Conservation (phyloP, 306 rosid genomes). For the Vicia faba region DNA sequence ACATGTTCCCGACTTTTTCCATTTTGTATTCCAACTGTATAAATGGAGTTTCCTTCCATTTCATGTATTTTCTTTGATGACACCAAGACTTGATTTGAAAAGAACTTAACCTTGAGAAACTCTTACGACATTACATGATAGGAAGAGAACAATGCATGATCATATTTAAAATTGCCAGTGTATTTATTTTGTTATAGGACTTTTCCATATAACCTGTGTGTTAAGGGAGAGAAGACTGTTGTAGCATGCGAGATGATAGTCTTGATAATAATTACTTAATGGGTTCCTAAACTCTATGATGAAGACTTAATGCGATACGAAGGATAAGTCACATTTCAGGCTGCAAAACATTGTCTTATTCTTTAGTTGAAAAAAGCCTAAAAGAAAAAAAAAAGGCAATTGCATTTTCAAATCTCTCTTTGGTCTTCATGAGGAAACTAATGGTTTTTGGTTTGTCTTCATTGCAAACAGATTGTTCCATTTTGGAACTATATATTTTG, state of each 20-base stretch:
- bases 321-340: neutral
- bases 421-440: constrained; percentile 27
- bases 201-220: neutral
- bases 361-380: neutral
- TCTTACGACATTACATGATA: neutral
- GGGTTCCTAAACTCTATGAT: too few relatives aligned
- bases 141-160: neutral
- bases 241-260: constrained; percentile 10
- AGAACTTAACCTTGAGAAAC: constrained; percentile 12
- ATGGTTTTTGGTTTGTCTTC: constrained; percentile 29
- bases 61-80: neutral
- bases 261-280: neutral
- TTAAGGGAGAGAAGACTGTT: neutral
- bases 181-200: neutral
- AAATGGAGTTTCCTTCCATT: too few relatives aligned
- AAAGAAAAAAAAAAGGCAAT: neutral
- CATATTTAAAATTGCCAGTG: neutral
- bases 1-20: too few relatives aligned
- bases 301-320: too few relatives aligned
- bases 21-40: too few relatives aligned
- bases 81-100: constrained; percentile 1
- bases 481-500: constrained; percentile 83
- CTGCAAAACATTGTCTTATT: neutral
- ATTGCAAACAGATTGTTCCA: constrained; percentile 70
- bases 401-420: neutral